Percentiles rank a stretch among this genome's conserved stretches.
phyloP scores from a whole-genome alignment of 495 filamentous ascomycete genomes.

The Lentithecium fluviatile region DNA sequence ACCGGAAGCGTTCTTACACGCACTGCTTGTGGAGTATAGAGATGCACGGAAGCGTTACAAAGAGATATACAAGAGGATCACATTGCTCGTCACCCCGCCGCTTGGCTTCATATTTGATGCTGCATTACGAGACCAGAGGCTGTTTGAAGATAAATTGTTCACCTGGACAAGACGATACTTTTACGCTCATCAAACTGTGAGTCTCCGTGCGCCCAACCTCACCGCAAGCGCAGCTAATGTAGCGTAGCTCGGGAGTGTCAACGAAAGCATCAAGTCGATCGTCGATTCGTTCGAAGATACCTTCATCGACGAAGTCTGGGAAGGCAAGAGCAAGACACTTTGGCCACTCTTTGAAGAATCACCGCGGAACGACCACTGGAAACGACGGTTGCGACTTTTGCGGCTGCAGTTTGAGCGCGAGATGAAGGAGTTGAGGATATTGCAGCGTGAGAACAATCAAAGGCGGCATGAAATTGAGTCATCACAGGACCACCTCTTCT shows the following conservation, averaged over 20 bases:
- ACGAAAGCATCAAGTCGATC: constrained; percentile 56
- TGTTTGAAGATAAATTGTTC: constrained; percentile 57
- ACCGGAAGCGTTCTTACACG: constrained; percentile 53
- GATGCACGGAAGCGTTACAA: constrained; percentile 53
- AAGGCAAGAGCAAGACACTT: constrained; percentile 48
- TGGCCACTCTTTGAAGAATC: constrained; percentile 44
- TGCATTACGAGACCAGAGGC: constrained; percentile 50
- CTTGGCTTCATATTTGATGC: constrained; percentile 56
- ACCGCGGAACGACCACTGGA: constrained; percentile 32
- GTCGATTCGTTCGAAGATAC: constrained; percentile 49
- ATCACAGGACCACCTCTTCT: constrained; percentile 48
- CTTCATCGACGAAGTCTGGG: constrained; percentile 55
- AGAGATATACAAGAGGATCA: constrained; percentile 49
- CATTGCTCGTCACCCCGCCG: constrained; percentile 52
- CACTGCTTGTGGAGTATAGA: constrained; percentile 51
- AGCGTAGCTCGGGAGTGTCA: constrained; percentile 43
- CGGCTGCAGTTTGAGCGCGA: constrained; percentile 34
- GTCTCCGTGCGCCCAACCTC: constrained; percentile 5
- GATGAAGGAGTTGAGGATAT: constrained; percentile 31
- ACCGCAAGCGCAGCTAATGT: neutral
- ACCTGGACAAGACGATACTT: constrained; percentile 59
- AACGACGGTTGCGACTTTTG: constrained; percentile 25
- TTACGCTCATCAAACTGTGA: constrained; percentile 57
- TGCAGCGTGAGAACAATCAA: constrained; percentile 35
- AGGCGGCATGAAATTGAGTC: constrained; percentile 41